phyloP scores from a whole-genome alignment of 1,139 yeast species.

The Hanseniaspora gamundiae region DNA sequence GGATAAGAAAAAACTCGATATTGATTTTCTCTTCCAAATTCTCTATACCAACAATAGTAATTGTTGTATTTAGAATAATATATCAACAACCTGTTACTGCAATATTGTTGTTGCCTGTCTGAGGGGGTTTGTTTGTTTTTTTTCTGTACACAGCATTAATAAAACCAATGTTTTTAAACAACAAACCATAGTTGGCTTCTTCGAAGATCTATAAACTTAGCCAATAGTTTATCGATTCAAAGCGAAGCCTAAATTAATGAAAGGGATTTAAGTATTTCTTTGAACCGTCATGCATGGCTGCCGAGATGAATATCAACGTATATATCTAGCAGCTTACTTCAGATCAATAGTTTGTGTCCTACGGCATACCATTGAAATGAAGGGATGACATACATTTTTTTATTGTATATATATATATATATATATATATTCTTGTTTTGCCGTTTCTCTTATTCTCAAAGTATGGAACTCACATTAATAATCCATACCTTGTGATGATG shows the following conservation, averaged over 20 bases:
- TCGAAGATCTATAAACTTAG: constrained; percentile 54
- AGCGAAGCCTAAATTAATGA: constrained; percentile 49
- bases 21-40: too few species aligned
- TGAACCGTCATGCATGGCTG: constrained; percentile 3
- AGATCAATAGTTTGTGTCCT: neutral
- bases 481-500: too few species aligned
- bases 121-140: too few species aligned
- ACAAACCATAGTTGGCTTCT: constrained; percentile 38
- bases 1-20: too few species aligned
- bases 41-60: neutral
- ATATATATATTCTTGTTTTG: too few species aligned
- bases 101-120: too few species aligned
- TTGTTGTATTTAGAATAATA: neutral
- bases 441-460: too few species aligned
- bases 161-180: too few species aligned
- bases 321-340: neutral
- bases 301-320: neutral
- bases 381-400: constrained; percentile 2
- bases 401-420: neutral
- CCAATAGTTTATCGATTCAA: constrained; percentile 53
- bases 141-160: too few species aligned
- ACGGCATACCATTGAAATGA: neutral
- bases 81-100: neutral
- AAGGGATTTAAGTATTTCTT: constrained; percentile 1
- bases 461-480: too few species aligned